Evolutionary conservation across 345 rosid species (phyloP).

Genomic region (Rhodomyrtus tomentosa): DNA sequence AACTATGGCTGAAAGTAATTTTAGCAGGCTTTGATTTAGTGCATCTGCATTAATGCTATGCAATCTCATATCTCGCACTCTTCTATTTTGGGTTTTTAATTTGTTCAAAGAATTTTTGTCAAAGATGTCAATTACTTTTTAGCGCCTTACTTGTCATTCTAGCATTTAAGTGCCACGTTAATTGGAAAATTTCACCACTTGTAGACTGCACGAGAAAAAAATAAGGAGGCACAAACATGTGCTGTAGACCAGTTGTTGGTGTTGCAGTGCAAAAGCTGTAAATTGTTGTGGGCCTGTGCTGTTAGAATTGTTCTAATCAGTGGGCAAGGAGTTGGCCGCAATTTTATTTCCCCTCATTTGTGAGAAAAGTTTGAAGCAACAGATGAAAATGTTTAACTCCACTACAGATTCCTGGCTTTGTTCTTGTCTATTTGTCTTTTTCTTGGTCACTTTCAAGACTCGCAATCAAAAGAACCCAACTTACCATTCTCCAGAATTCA

Average conservation of each 20-base stretch:
- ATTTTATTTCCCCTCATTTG: constrained; percentile 31
- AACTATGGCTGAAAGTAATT: too few relatives aligned
- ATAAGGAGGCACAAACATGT: background rate
- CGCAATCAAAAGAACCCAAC: constrained; percentile 27
- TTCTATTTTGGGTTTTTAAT: background rate
- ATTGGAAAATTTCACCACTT: background rate
- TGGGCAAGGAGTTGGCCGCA: constrained; percentile 12
- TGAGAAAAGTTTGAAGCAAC: constrained; percentile 8
- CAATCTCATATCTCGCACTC: background rate
- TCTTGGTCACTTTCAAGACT: constrained; percentile 29
- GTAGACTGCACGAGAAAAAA: constrained; percentile 4
- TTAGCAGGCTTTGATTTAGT: background rate
- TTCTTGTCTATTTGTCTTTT: constrained; percentile 24
- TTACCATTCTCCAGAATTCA: constrained; percentile 18
- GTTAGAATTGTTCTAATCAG: constrained; percentile 50
- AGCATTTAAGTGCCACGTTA: background rate
- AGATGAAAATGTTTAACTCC: background rate
- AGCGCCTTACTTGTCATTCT: background rate
- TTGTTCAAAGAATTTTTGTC: background rate
- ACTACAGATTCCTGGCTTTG: constrained; percentile 25
- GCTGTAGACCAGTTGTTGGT: constrained; percentile 14
- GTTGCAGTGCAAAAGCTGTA: constrained; percentile 3
- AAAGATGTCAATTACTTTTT: background rate
- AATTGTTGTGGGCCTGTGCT: constrained; percentile 34
- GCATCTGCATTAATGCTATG: background rate